Evolutionary conservation across 805 yeast genomes (phyloP).

Genomic region (Komagataella phaffii): DNA sequence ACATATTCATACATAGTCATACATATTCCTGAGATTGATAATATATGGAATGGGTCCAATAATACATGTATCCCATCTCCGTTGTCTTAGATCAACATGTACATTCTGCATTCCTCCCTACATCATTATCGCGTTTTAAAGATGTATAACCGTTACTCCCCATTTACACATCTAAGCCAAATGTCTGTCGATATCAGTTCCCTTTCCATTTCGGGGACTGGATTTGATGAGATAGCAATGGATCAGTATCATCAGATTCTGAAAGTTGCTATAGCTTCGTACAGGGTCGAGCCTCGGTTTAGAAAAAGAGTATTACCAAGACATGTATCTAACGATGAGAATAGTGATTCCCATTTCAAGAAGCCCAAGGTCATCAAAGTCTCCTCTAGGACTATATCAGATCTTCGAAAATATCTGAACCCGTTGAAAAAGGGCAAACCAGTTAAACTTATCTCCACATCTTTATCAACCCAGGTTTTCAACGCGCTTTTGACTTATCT

Average conservation of each 20-base stretch:
- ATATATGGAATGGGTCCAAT: background rate
- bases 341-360: background rate
- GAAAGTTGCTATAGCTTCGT: slow-evolving; percentile 43
- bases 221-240: background rate
- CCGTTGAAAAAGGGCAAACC: background rate
- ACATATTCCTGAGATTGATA: background rate
- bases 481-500: background rate
- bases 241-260: slow-evolving; percentile 22
- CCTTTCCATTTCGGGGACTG: background rate
- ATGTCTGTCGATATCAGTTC: background rate
- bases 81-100: background rate
- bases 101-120: background rate
- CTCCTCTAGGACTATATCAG: background rate
- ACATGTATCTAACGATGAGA: background rate
- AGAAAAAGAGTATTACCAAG: slow-evolving; percentile 12
- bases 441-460: background rate
- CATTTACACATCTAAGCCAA: background rate
- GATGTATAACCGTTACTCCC: background rate
- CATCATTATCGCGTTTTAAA: background rate
- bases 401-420: background rate
- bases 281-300: slow-evolving; percentile 53
- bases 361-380: background rate
- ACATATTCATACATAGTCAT: too few relatives aligned
- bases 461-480: background rate
- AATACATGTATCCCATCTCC: background rate